Base-by-base conservation (phyloP, 2,329 filamentous ascomycete genomes). In the Ceratocystis harringtonii region DNA sequence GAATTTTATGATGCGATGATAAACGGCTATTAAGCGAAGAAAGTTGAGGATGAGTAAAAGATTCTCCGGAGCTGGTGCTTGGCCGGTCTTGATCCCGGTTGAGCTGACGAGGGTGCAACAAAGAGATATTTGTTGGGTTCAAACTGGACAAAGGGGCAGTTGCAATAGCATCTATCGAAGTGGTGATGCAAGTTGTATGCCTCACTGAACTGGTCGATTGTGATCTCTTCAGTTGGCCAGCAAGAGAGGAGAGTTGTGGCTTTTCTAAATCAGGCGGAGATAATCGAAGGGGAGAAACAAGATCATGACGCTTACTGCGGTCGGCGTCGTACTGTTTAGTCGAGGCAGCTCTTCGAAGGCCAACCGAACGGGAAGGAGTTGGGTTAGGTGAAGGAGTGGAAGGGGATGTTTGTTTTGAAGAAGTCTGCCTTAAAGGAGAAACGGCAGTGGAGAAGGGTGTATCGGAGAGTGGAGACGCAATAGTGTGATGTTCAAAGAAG, bases 281-380 rank as follows among this genome's bases (percentile, higher is more conserved):
- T 62, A 67, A 60, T 10, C 66, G 66, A 25, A 67, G 52, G 36
- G 66, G 66, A 4, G 66, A 67, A 7, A 67, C 66, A 44, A 67
- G 66, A 48, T 67, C 66, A 30, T 62, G 45, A 28, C 52, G 66
- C 17, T 62, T 65, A 28, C 25, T 28, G 60, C 63, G 63, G 43
- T 67, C 66, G 25, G 63, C 63, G 66, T 67, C 66, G 60, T 62
- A 65, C 15, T 67, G 63, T 50, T 67, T 67, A 30, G 66, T 67
- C 4, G 66, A 67, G 25, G 66, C 62, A 52, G 66, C 66, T 65
- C 66, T 65, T 60, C 50, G 62, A 17, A 67, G 44, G 4, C 66
- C 63, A 50, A 17, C 63, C 30, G 43, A 43, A 10, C 30, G 62
- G 10, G 28, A 52, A 8, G 44, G 30, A 5, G 32, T 55, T 15